Conservation (phyloP, 2,329 filamentous ascomycete genomes). For the Cladosporium sp. region DNA sequence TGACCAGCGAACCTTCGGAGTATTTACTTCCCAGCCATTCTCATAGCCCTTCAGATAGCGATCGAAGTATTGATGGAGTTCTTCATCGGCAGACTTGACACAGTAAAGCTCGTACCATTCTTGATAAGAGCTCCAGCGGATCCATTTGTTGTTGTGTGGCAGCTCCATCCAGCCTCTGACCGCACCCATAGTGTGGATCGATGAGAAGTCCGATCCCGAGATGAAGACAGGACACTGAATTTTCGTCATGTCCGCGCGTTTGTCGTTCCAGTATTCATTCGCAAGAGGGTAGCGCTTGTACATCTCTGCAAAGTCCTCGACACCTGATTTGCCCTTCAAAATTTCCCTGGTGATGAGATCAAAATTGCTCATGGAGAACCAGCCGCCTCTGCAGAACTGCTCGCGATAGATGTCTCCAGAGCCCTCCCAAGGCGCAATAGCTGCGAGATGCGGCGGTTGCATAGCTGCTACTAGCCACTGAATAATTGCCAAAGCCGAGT, state of each 20-base stretch:
- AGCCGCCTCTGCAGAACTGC: conserved; percentile 41
- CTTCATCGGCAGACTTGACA: conserved; percentile 30
- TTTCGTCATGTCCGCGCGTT: conserved; percentile 22
- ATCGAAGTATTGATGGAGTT: conserved; percentile 44
- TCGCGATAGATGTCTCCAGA: conserved; percentile 31
- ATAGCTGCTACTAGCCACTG: conserved; percentile 23
- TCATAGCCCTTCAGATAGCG: conserved; percentile 39
- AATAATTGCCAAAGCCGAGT: conserved; percentile 22
- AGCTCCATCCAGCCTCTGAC: conserved; percentile 36
- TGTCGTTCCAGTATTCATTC: conserved; percentile 25
- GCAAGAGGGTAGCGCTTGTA: conserved; percentile 17
- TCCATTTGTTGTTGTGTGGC: conserved; percentile 39
- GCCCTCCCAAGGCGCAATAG: conserved; percentile 9
- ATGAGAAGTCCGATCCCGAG: conserved; percentile 20
- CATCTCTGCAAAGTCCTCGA: conserved; percentile 22
- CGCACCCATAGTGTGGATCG: conserved; percentile 22
- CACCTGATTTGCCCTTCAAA: conserved; percentile 17
- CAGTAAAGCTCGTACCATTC: conserved; percentile 46
- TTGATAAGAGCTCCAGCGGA: conserved; percentile 37
- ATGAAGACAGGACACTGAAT: conserved; percentile 22
- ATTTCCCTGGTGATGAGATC: conserved; percentile 24
- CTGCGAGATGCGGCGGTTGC: conserved; percentile 7
- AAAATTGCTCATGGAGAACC: conserved; percentile 38
- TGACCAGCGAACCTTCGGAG: conserved; percentile 41
- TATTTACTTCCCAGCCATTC: conserved; percentile 47